Base-by-base conservation (phyloP, 805 yeast genomes). In the Hanseniaspora meyeri region DNA sequence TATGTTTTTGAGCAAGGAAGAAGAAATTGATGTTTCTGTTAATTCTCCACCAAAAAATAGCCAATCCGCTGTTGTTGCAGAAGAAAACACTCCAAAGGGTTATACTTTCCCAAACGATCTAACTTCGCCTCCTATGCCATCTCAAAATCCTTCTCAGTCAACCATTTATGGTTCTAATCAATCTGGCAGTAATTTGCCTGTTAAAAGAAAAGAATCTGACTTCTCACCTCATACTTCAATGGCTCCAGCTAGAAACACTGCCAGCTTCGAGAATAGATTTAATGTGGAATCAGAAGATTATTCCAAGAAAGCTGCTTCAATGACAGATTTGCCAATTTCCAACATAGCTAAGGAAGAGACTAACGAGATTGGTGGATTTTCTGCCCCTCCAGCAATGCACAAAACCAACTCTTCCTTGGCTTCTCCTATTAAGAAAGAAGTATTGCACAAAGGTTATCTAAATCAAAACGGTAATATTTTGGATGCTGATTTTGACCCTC, bases 21-120 rank as follows among this genome's bases (percentile, higher is more conserved):
- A 29, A 14, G 10, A 38, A 10, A 24, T 5, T 38, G 38, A 37
- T 7, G 17, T 27, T 5, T 36, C 54, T 24, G 54, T 50, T 31
- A 50, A 50, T 24, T 50, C 54, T 9, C 54, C 54, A 14, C 47
- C 47, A 42, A 50, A 50, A 19, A 31, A 40, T 2, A 34, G 38
- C 4, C 5, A 19, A n/a, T 9, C 14, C 14, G 29, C 6, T 6
- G 19, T 9, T 8, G 17, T 16, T 3, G 14, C 17, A 19, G 8
- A 42, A 12, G 8, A 7, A 5, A n/a, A 42, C 19, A 10, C 43
- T 4, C 36, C 45, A 43, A 20, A 29, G 7, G 29, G 5, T 8
- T 52, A 27, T 16, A 19, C 45, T 19, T 52, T 52, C 39, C 56
- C 56, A 17, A 10, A 20, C 16, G 45, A 42, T 40, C 16, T 10